phyloP scores from a whole-genome alignment of 1,284 basidiomycete genomes.

The Xanthoconium separans region DNA sequence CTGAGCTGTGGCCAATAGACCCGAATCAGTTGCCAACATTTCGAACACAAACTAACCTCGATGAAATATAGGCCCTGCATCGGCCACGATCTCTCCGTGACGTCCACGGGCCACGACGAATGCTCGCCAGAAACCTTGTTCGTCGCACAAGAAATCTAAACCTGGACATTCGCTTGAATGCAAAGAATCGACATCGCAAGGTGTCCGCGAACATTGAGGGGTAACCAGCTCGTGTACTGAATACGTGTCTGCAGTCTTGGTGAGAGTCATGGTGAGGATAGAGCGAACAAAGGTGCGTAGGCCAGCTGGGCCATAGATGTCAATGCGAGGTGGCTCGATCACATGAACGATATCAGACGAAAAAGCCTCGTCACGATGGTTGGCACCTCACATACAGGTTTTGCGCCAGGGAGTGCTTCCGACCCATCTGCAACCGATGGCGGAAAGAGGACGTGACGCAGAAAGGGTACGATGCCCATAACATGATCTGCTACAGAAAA shows the following conservation, averaged over 20 bases:
- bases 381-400: slow-evolving; percentile 11
- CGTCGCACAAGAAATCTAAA: slow-evolving; percentile 56
- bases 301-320: slow-evolving; percentile 84
- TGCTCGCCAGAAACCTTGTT: slow-evolving; percentile 71
- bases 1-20: too few relatives aligned
- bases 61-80: slow-evolving; percentile 81
- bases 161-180: slow-evolving; percentile 73
- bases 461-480: slow-evolving; percentile 75
- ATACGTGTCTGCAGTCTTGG: slow-evolving; percentile 64
- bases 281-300: slow-evolving; percentile 78
- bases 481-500: slow-evolving; percentile 67
- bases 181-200: slow-evolving; percentile 51
- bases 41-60: slow-evolving; percentile 55
- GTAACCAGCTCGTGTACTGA: slow-evolving; percentile 82
- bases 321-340: slow-evolving; percentile 52
- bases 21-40: background rate
- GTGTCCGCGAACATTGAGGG: slow-evolving; percentile 44
- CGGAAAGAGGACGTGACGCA: slow-evolving; percentile 61
- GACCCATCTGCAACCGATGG: slow-evolving; percentile 38
- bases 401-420: slow-evolving; percentile 10
- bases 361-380: background rate
- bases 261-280: slow-evolving; percentile 69
- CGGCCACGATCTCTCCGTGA: slow-evolving; percentile 53
- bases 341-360: slow-evolving; percentile 1
- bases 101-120: slow-evolving; percentile 41